A percentile compares a stretch with the other conserved stretches of the same genome.
Evolutionary conservation across 129 eudicot genomes (phyloP).

Genomic region (Pittosporum tobira): DNA sequence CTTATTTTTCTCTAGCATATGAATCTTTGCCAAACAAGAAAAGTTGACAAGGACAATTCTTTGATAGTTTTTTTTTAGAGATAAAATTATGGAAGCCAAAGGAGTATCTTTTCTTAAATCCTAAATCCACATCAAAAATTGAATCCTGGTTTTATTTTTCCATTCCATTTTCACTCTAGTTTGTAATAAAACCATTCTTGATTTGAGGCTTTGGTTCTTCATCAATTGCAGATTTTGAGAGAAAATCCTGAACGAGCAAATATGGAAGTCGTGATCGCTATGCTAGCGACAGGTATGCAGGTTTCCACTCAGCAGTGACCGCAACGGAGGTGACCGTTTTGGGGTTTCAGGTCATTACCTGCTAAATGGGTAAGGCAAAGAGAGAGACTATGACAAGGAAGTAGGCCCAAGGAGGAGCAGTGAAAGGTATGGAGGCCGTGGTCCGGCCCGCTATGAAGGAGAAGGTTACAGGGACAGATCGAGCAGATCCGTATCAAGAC

Average conservation of each 20-base stretch:
- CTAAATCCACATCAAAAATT: slow-evolving; percentile 50
- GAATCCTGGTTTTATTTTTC: too few relatives aligned
- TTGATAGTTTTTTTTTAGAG: slow-evolving; percentile 44
- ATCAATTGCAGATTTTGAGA: too few relatives aligned
- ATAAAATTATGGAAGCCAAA: slow-evolving; percentile 34
- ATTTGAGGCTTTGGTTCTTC: too few relatives aligned
- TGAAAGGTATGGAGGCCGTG: slow-evolving; percentile 69
- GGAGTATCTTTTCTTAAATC: slow-evolving; percentile 58
- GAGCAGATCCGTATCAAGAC: slow-evolving; percentile 83
- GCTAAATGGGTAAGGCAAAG: slow-evolving; percentile 57
- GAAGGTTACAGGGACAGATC: slow-evolving; percentile 72
- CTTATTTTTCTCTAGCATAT: slow-evolving; percentile 30
- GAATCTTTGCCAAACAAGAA: slow-evolving; percentile 12
- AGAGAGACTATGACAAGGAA: slow-evolving; percentile 71
- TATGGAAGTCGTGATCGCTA: slow-evolving; percentile 61
- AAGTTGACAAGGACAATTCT: slow-evolving; percentile 21
- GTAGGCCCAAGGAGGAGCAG: slow-evolving; percentile 55
- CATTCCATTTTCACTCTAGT: too few relatives aligned
- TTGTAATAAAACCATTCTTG: too few relatives aligned
- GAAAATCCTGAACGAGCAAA: too few relatives aligned
- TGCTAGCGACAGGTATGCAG: slow-evolving; percentile 65
- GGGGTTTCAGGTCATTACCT: slow-evolving; percentile 66
- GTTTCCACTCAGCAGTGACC: slow-evolving; percentile 63
- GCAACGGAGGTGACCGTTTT: slow-evolving; percentile 57
- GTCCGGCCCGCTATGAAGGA: slow-evolving; percentile 76